Base-by-base conservation (phyloP, 345 rosid genomes). In the Aquilaria sinensis region DNA sequence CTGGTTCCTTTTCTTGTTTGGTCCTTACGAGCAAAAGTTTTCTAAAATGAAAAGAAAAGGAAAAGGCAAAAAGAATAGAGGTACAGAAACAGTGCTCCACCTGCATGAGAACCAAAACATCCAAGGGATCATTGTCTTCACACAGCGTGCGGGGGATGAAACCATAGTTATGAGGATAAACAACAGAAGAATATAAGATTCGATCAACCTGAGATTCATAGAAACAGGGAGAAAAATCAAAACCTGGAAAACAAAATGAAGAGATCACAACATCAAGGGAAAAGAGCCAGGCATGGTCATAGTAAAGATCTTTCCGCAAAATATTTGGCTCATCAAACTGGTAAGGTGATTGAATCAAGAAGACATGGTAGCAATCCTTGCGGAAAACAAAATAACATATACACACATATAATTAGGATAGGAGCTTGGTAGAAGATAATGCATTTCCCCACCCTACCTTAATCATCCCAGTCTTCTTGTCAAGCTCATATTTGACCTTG, bases 121-220 rank as follows among this genome's bases (percentile, higher is more conserved):
- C 98, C 66, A 93, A 64, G 1, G 98, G 98, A 82, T 93, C 98
- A 54, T 90, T 93, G 74, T 93, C 98, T 79, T 93, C 98, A 71
- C 98, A 90, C 62, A 93, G 73, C 14, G 97, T 86, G 63, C 97
- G 75, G 9, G 98, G 97, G 62, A 90, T 82, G 77, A 93, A 93
- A 49, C 98, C 98, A n/a, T 93, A 93, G 85, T 93, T 93, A 67
- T 93, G 98, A 48, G 98, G 98, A 72, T 93, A 93, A n/a, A 93
- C 98, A 65, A 93, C 97, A 0, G 98, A 93, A 4, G 98, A 93
- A 73, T 90, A 93, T 58, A 93, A 70, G 56, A 93, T 46, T 10
- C 98, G 78, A 63, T 93, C 97, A 51, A 93, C 97, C 98, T 89
- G 65, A 70, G 52, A 72, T 15, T 60, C 15, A 61, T 51, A 47